Evolutionary conservation across 805 yeast genomes (phyloP).

Genomic region (Sugiyamaella lignohabitans): DNA sequence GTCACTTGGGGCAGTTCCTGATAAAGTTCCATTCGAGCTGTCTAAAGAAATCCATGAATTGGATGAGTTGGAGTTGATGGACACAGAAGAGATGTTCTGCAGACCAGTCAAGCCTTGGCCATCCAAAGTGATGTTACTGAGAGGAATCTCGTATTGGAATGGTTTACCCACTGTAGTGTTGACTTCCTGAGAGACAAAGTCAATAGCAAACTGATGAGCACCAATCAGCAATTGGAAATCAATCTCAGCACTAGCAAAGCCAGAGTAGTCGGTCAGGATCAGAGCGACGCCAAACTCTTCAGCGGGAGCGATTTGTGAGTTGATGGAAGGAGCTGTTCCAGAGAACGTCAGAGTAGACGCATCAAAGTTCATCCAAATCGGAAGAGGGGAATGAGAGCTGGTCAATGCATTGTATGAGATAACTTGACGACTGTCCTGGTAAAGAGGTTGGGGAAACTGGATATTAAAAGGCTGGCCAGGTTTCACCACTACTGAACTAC

Average conservation of each 20-base stretch:
- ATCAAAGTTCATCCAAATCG: constrained; percentile 81
- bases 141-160: constrained; percentile 54
- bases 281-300: constrained; percentile 59
- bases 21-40: constrained; percentile 53
- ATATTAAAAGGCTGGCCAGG: constrained; percentile 66
- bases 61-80: constrained; percentile 47
- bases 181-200: constrained; percentile 50
- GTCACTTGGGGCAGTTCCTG: constrained; percentile 56
- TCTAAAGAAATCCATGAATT: constrained; percentile 62
- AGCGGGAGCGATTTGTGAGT: constrained; percentile 86
- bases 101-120: constrained; percentile 41
- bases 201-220: constrained; percentile 74
- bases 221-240: constrained; percentile 74
- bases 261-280: constrained; percentile 72
- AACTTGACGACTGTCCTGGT: constrained; percentile 42
- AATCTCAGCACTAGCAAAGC: constrained; percentile 65
- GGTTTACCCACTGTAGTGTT: constrained; percentile 61
- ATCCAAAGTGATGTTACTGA: constrained; percentile 59
- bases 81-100: constrained; percentile 50
- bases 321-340: constrained; percentile 84
- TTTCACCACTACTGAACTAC: constrained; percentile 60
- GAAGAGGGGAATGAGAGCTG: constrained; percentile 78
- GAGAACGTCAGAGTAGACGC: constrained; percentile 53
- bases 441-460: constrained; percentile 61
- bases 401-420: constrained; percentile 74